Evolutionary conservation across 1,284 basidiomycete genomes (phyloP), one percentile per base, ranked within the genome.

Genomic region (Thecaphora thlaspeos): DNA sequence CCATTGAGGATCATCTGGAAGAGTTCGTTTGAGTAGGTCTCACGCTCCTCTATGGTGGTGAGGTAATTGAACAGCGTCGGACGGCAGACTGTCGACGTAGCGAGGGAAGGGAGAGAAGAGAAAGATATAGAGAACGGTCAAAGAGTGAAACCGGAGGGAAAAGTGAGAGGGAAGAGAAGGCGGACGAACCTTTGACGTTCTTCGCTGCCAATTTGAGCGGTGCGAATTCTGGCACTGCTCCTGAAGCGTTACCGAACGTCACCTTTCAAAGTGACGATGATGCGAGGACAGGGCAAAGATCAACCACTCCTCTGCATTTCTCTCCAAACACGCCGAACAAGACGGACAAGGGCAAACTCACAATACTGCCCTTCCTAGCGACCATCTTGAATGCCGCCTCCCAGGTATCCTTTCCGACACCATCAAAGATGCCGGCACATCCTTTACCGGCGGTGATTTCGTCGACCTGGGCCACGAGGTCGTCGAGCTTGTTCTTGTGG

Each of bases 181-280:
- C 18, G 8, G 46, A n/a, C 61, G 40, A 24, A 64, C 69, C 51
- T 56, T 87, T 90, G 67, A 93, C 77, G 68, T 93, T 93, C 82
- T 94, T 97, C 61, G 86, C 82, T 0, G 83, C 81, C 19, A 96
- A 59, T 71, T 86, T 88, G 54, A 91, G 80, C 0, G 87, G 83
- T 2, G 87, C 79, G 71, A 94, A 86, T 0, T 89, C 69, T 11
- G 79, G 65, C 10, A 78, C 76, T 12, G 87, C 80, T 3, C 91
- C 93, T 12, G 89, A 92, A 0, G 93, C 90, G 75, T 95, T 96
- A 0, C 94, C 94, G 48, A 92, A 86, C 10, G 86, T 87, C n/a
- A 93, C n/a, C n/a, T n/a, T n/a, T n/a, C n/a, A n/a, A n/a, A n/a
- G n/a, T n/a, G n/a, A n/a, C n/a, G n/a, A n/a, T n/a, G n/a, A n/a